Evolutionary conservation across 768 basidiomycete species (phyloP).

Genomic region (Agrocybe praecox): DNA sequence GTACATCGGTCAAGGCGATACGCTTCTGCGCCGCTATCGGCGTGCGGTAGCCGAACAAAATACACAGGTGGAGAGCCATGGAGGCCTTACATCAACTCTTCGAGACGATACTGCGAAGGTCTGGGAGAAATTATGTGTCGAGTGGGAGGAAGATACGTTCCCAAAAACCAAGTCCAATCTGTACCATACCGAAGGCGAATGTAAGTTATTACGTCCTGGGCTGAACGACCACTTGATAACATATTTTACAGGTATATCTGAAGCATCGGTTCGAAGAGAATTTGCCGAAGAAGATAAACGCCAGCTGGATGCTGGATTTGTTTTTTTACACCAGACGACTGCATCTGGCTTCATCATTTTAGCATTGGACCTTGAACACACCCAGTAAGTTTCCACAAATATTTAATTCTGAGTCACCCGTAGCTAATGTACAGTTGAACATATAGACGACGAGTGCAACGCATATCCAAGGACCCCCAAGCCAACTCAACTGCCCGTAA

Average conservation of each 20-base stretch:
- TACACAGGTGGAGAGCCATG: no score
- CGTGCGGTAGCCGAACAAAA: no score
- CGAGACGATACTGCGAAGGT: no score
- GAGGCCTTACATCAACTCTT: no score
- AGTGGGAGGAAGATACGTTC: no score
- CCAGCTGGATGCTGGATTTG: background rate
- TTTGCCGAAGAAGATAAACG: background rate
- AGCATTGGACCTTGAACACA: constrained; percentile 2
- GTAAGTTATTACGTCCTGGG: background rate
- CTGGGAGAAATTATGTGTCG: no score
- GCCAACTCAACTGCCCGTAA: background rate
- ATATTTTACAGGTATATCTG: background rate
- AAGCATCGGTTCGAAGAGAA: background rate
- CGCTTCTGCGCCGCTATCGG: no score
- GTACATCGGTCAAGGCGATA: no score
- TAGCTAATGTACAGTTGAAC: background rate
- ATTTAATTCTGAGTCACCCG: background rate
- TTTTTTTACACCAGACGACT: background rate
- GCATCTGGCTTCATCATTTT: background rate
- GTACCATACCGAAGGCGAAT: background rate
- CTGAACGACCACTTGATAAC: background rate
- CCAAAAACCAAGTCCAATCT: constrained; percentile 4
- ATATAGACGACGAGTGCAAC: no score
- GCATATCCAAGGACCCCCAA: no score
- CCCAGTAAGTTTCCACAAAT: background rate